These are phyloP conservation scores for Saccharomycopsis fermentans DNA, from an alignment of 805 yeast species.

Conservation along the genomic window DNA sequence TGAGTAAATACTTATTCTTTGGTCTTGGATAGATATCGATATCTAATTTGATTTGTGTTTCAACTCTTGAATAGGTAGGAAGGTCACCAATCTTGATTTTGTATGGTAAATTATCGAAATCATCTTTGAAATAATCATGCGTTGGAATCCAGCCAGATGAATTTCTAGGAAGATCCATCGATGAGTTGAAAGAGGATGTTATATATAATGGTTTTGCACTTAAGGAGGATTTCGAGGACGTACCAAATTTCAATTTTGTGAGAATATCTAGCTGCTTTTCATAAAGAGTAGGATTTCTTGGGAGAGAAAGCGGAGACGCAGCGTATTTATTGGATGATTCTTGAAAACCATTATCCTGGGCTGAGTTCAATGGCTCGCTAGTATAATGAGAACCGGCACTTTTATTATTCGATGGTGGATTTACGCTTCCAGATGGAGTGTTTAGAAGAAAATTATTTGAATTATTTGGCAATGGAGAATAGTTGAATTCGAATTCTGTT, in stretches of 20 bases:
- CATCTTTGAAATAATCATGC: background rate
- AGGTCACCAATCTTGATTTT: slow-evolving; percentile 46
- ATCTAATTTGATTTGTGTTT: slow-evolving; percentile 82
- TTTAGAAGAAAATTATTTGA: background rate
- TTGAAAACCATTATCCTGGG: too few relatives aligned
- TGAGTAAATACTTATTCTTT: slow-evolving; percentile 49
- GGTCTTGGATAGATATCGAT: slow-evolving; percentile 70
- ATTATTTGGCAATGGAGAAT: background rate
- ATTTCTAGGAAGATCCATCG: slow-evolving; percentile 7
- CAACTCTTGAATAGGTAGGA: slow-evolving; percentile 83
- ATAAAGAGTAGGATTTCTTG: background rate
- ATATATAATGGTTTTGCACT: background rate
- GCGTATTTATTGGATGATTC: background rate
- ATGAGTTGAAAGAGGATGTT: background rate
- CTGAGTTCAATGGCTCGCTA: too few relatives aligned
- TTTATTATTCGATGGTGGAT: background rate
- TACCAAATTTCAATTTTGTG: slow-evolving; percentile 10
- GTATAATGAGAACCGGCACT: too few relatives aligned
- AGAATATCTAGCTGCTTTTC: slow-evolving; percentile 4
- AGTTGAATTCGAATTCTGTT: background rate
- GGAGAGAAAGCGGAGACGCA: background rate
- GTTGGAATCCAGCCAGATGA: slow-evolving; percentile 14
- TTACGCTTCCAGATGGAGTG: background rate
- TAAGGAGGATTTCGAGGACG: background rate
- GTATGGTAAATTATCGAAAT: slow-evolving; percentile 29